Percentiles rank a stretch among this genome's conserved stretches.
Evolutionary conservation across 1,139 yeast species (phyloP).

Genomic region (Geotrichum candidum): DNA sequence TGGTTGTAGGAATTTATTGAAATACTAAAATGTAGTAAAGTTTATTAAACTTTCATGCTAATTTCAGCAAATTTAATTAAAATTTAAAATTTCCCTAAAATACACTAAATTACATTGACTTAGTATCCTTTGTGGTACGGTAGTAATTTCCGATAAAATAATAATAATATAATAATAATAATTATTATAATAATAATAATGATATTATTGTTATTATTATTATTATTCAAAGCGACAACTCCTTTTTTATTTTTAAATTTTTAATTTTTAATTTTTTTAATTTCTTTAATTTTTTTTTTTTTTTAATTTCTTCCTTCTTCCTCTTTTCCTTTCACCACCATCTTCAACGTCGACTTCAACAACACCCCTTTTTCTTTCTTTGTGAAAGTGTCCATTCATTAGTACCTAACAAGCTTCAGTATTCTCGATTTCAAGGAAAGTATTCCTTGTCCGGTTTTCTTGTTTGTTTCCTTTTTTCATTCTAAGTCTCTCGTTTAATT

Average conservation of each 20-base stretch:
- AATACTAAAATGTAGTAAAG: neutral
- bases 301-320: neutral
- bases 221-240: neutral
- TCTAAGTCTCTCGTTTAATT: neutral
- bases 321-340: neutral
- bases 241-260: neutral
- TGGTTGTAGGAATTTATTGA: too few relatives aligned
- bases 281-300: neutral
- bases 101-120: too few relatives aligned
- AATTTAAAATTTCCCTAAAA: too few relatives aligned
- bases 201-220: too few relatives aligned
- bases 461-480: neutral
- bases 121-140: too few relatives aligned
- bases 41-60: too few relatives aligned
- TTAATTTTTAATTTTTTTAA: neutral
- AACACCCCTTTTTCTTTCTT: neutral
- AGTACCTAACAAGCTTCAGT: neutral
- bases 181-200: too few relatives aligned
- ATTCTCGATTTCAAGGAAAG: neutral
- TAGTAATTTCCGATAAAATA: too few relatives aligned
- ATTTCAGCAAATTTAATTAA: too few relatives aligned
- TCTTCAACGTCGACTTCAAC: neutral
- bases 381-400: conserved; percentile 1
- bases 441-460: conserved; percentile 1
- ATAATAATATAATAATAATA: too few relatives aligned